phyloP scores from a whole-genome alignment of 2,329 filamentous ascomycete genomes.

The Hypomyces perniciosus region DNA sequence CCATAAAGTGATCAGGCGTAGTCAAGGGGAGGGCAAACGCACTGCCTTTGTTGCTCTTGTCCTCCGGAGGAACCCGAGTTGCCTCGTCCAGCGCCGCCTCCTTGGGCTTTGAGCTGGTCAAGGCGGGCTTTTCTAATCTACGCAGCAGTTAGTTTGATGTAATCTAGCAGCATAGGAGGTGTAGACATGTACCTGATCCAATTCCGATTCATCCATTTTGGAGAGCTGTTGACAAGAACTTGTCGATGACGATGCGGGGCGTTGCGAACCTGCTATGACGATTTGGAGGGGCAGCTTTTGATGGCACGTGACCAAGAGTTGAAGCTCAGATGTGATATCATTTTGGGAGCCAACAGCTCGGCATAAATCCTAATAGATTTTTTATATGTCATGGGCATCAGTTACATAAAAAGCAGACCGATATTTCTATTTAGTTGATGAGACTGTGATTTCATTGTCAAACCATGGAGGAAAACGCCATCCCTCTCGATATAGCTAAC shows the following conservation, averaged over 20 bases:
- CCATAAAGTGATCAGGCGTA: background rate
- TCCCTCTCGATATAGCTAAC: background rate
- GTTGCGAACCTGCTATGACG: background rate
- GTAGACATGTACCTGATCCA: constrained; percentile 20
- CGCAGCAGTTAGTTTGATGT: background rate
- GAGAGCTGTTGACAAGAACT: background rate
- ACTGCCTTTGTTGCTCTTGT: constrained; percentile 55
- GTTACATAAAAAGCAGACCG: no score
- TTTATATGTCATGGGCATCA: no score
- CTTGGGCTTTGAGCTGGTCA: constrained; percentile 80
- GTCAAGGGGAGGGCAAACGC: constrained; percentile 8
- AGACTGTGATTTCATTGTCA: background rate
- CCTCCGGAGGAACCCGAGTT: constrained; percentile 32
- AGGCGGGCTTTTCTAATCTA: constrained; percentile 89
- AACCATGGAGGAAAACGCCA: background rate
- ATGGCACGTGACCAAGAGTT: constrained; percentile 18
- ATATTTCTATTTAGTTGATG: no score
- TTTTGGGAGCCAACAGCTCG: no score
- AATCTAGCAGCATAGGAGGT: constrained; percentile 11
- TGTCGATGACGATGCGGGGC: constrained; percentile 1
- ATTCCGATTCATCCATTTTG: constrained; percentile 39
- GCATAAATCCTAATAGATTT: no score
- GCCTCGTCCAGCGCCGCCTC: constrained; percentile 44
- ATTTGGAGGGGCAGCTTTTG: constrained; percentile 21
- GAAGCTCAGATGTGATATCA: no score